Evolutionary conservation across 2,329 filamentous ascomycete species (phyloP).

Genomic region (Diaporthe eres): DNA sequence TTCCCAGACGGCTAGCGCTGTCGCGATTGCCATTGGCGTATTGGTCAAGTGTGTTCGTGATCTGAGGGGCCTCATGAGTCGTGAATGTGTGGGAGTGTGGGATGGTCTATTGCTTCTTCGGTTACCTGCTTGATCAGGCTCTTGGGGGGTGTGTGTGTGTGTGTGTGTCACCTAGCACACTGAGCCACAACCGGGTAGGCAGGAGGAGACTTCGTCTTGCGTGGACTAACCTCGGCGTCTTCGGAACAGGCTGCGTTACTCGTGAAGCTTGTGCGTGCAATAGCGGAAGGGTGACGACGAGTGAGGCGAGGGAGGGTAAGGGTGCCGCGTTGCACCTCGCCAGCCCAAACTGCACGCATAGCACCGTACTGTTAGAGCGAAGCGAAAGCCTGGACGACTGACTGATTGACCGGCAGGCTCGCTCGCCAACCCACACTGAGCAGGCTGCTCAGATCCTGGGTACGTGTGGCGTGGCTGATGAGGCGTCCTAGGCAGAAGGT

Average conservation of each 20-base stretch:
- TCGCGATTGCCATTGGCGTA: slow-evolving; percentile 39
- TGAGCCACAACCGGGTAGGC: slow-evolving; percentile 8
- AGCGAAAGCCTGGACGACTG: neutral
- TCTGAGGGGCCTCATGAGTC: slow-evolving; percentile 17
- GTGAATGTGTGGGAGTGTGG: slow-evolving; percentile 11
- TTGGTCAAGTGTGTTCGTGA: slow-evolving; percentile 15
- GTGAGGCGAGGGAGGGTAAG: slow-evolving; percentile 15
- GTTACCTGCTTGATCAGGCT: slow-evolving; percentile 28
- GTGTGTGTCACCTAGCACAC: slow-evolving; percentile 13
- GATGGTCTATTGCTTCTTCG: slow-evolving; percentile 21
- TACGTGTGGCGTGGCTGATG: slow-evolving; percentile 12
- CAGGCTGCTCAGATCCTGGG: neutral
- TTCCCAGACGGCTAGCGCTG: slow-evolving; percentile 37
- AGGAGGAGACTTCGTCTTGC: neutral
- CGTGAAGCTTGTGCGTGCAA: slow-evolving; percentile 31
- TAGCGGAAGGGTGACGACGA: slow-evolving; percentile 20
- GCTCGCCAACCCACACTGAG: neutral
- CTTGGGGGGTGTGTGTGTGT: neutral
- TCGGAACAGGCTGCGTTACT: neutral
- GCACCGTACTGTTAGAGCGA: neutral
- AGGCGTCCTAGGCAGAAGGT: slow-evolving; percentile 33
- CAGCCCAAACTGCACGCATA: neutral
- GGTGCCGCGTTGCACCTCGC: slow-evolving; percentile 25
- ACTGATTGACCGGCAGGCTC: neutral
- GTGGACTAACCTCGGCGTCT: slow-evolving; percentile 26